Conservation (phyloP, 306 rosid species). For the Benincasa hispida region DNA sequence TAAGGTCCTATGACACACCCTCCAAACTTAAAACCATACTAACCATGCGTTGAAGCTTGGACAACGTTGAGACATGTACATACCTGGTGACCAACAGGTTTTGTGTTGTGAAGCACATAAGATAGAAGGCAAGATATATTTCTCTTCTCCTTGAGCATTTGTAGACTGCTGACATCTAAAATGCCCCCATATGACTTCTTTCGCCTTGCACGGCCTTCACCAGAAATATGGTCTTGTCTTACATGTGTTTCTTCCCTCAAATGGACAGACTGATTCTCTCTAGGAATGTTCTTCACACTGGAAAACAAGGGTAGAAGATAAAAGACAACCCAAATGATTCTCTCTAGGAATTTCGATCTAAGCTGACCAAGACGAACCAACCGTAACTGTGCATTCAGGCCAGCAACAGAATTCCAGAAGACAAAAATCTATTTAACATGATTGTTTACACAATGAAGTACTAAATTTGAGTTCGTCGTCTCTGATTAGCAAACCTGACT, state of each 20-base stretch:
- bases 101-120: constrained; percentile 70
- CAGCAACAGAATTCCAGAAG: constrained; percentile 39
- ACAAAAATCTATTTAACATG: neutral
- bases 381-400: constrained; percentile 89
- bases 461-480: constrained; percentile 7
- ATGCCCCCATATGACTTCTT: constrained; percentile 43
- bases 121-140: constrained; percentile 84
- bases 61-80: constrained; percentile 5
- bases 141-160: constrained; percentile 70
- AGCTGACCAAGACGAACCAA: constrained; percentile 82
- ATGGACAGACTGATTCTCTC: constrained; percentile 30
- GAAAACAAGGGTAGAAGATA: constrained; percentile 10
- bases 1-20: neutral
- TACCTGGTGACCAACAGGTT: constrained; percentile 99
- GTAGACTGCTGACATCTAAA: constrained; percentile 54
- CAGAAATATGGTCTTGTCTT: constrained; percentile 28
- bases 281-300: constrained; percentile 27
- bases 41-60: neutral
- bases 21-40: neutral
- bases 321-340: neutral
- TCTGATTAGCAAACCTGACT: constrained; percentile 72
- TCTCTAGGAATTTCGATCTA: constrained; percentile 64
- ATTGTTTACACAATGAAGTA: neutral
- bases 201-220: constrained; percentile 36
- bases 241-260: constrained; percentile 28